Evolutionary conservation across 768 basidiomycete species (phyloP).

Genomic region (Omphalotus guepiniiformis): DNA sequence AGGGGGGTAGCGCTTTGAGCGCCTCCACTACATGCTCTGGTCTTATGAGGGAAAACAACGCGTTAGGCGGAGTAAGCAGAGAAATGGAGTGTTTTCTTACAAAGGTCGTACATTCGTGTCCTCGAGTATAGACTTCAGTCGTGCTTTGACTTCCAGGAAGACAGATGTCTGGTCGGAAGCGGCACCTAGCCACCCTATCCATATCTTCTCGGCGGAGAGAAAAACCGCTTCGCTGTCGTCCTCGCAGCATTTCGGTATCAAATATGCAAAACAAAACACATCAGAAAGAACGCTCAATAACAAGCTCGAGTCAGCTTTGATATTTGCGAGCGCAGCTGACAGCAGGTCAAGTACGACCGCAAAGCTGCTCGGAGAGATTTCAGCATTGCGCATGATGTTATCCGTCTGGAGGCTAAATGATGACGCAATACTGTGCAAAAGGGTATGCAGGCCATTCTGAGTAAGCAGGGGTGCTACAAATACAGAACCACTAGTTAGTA

Average conservation of each 20-base stretch:
- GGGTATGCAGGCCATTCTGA: neutral
- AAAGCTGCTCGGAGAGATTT: neutral
- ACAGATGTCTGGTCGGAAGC: neutral
- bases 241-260: neutral
- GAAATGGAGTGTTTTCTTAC: no score
- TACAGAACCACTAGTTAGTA: no score
- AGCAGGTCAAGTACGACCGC: neutral
- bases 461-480: neutral
- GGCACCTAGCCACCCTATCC: neutral
- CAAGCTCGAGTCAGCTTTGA: neutral
- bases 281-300: neutral
- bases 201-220: neutral
- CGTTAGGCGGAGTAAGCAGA: no score
- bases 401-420: neutral
- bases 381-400: neutral
- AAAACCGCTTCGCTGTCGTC: neutral
- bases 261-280: neutral
- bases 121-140: neutral
- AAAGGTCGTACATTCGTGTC: neutral
- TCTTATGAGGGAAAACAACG: no score
- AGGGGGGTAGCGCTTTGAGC: neutral
- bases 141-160: neutral
- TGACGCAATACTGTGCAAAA: neutral
- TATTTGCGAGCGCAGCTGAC: neutral
- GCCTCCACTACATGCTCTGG: constrained; percentile 1